phyloP scores from a whole-genome alignment of 257 asterid species.

The Cruciata laevipes region DNA sequence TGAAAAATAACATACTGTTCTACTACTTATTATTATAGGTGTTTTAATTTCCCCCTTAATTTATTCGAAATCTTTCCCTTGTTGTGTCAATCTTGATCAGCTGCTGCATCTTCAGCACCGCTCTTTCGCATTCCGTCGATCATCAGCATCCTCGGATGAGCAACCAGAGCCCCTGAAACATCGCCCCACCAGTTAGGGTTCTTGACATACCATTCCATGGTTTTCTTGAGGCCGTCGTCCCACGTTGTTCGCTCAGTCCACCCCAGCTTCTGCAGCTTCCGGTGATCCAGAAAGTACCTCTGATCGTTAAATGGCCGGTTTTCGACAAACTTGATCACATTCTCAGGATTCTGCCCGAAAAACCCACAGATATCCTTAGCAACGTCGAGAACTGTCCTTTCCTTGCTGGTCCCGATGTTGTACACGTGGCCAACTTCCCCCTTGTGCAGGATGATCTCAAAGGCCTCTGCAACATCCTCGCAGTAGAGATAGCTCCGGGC shows the following conservation, averaged over 20 bases:
- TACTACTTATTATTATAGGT: background rate
- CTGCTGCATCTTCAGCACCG: slow-evolving; percentile 26
- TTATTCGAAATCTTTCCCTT: no score
- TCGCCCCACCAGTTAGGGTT: slow-evolving; percentile 99
- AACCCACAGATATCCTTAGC: slow-evolving; percentile 72
- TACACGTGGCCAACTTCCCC: slow-evolving; percentile 95
- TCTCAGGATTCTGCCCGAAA: slow-evolving; percentile 57
- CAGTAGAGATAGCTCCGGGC: slow-evolving; percentile 90
- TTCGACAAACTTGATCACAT: slow-evolving; percentile 68
- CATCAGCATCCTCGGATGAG: slow-evolving; percentile 73
- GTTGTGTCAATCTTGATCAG: background rate
- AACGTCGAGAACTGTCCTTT: slow-evolving; percentile 85
- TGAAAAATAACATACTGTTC: no score
- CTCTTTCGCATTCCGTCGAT: background rate
- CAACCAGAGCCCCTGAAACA: slow-evolving; percentile 93
- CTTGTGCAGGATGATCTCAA: slow-evolving; percentile 78
- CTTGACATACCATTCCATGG: slow-evolving; percentile 75
- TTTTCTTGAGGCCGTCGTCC: slow-evolving; percentile 88
- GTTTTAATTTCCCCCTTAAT: no score
- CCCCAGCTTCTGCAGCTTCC: slow-evolving; percentile 71
- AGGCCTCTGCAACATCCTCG: slow-evolving; percentile 98
- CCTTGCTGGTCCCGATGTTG: slow-evolving; percentile 88
- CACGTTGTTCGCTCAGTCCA: slow-evolving; percentile 81
- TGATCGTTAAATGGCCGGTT: slow-evolving; percentile 96
- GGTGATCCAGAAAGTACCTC: slow-evolving; percentile 89